A percentile compares a stretch with the other conserved stretches of the same genome.
These are phyloP conservation scores for Leccinum aurantiacum DNA, from an alignment of 768 basidiomycete genomes.

Conservation along the genomic window DNA sequence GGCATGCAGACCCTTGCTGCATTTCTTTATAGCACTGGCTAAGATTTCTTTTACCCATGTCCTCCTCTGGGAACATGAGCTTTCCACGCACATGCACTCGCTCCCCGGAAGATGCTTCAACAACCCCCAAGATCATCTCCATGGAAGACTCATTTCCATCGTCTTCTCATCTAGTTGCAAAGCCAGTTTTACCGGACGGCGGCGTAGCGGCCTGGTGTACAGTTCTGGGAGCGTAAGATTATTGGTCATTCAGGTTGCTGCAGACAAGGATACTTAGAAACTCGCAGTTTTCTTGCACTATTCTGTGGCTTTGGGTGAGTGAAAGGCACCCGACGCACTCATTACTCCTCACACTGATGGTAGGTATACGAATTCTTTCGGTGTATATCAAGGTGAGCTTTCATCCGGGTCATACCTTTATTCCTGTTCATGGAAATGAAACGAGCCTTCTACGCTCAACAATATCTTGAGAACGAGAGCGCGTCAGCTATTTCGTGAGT, in stretches of 20 bases:
- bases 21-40: not conserved
- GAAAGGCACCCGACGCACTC: too few relatives aligned
- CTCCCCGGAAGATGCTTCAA: not conserved
- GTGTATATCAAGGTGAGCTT: conserved; percentile 29
- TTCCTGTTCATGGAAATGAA: not conserved
- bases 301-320: conserved; percentile 30
- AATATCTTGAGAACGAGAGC: conserved; percentile 22
- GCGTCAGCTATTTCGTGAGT: conserved; percentile 28
- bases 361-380: conserved; percentile 25
- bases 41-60: not conserved
- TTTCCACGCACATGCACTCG: not conserved
- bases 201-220: conserved; percentile 28
- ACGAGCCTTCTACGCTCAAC: conserved; percentile 25
- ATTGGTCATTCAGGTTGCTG: not conserved
- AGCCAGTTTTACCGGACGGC: conserved; percentile 13
- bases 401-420: not conserved
- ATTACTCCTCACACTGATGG: not conserved
- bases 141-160: not conserved
- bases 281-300: conserved; percentile 24
- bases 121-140: not conserved
- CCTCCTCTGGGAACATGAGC: not conserved
- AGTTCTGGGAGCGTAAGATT: conserved; percentile 26
- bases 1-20: not conserved
- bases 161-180: not conserved
- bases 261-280: not conserved